Base-by-base conservation (phyloP, 2,329 filamentous ascomycete genomes). In the Cercospora zeae-maydis region DNA sequence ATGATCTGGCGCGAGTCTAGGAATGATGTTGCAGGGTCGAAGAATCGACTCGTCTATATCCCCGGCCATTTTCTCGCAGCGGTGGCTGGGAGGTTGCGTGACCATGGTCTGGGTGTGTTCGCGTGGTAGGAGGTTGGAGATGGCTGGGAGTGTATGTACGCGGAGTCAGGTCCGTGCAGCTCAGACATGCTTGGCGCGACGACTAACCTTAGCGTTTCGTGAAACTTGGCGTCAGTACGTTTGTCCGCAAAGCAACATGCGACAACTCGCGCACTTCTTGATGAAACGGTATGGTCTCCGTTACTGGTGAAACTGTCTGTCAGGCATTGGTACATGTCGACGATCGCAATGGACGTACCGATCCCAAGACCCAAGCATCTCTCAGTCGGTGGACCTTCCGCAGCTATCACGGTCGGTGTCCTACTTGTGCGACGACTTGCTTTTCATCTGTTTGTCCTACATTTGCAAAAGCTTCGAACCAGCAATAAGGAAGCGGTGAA, bases 1-100 rank as follows among this genome's bases (percentile, higher is more conserved):
- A 58, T 58, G 34, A 42, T 58, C 51, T 63, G 54, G 65, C 63
- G 63, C 61, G 58, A 66, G 63, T 42, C 27, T 45, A 61, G 59
- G 52, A 54, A 47, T 37, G 47, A 53, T 53, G 33, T 34, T 24
- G 31, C 45, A 53, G 57, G 57, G 45, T 24, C 36, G 33, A 53
- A 53, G 31, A 16, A 31, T 36, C 57, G 34, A 33, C 33, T 42
- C 42, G 57, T 34, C 57, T 52, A 42, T 31, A 42, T 39, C n/a
- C 30, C 47, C 21, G 14, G 57, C 57, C 57, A 52, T 52, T 24
- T 59, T 59, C 30, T 13, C 45, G 21, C 16, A 53, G 30, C 27
- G 21, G 47, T 52, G 57, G 57, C 57, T 59, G 57, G 56, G 16
- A n/a, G 16, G 27, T 19, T n/a, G 13, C 39, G 39, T 58, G 27